These are phyloP conservation scores for Euptelea pleiosperma DNA, from an alignment of 164 flowering plant genomes.

Conservation along the genomic window DNA sequence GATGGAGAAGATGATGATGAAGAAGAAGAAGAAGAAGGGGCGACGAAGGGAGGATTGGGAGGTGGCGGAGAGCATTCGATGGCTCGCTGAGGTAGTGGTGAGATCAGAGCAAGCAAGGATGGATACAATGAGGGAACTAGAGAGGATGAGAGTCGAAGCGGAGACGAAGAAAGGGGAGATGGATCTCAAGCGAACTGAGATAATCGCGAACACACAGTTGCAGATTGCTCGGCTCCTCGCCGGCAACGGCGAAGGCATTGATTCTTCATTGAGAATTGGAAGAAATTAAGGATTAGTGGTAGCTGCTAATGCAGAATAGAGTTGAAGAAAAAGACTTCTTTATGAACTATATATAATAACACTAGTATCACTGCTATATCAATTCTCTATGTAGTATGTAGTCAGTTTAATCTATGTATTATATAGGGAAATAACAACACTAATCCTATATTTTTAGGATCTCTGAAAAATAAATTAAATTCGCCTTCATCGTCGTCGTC, in stretches of 20 bases:
- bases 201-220: constrained; percentile 79
- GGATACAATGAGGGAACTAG: constrained; percentile 80
- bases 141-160: constrained; percentile 75
- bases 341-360: too few species aligned
- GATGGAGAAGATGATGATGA: constrained; percentile 2
- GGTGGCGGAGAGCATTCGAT: constrained; percentile 67
- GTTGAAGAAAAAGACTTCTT: too few species aligned
- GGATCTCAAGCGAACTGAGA: constrained; percentile 80
- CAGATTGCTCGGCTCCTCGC: constrained; percentile 80
- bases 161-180: constrained; percentile 76
- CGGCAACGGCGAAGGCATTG: constrained; percentile 35
- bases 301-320: background rate
- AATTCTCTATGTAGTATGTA: too few species aligned
- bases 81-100: constrained; percentile 74
- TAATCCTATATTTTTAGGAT: too few species aligned
- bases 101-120: constrained; percentile 67
- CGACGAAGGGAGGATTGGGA: constrained; percentile 35
- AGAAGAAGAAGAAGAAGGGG: constrained; percentile 26
- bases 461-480: too few species aligned
- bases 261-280: constrained; percentile 62
- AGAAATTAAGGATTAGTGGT: constrained; percentile 40
- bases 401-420: too few species aligned
- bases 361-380: too few species aligned
- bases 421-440: too few species aligned
- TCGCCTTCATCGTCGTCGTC: too few species aligned